These are phyloP conservation scores for Epichloe sp. DNA, from an alignment of 2,329 filamentous ascomycete species.

Conservation along the genomic window DNA sequence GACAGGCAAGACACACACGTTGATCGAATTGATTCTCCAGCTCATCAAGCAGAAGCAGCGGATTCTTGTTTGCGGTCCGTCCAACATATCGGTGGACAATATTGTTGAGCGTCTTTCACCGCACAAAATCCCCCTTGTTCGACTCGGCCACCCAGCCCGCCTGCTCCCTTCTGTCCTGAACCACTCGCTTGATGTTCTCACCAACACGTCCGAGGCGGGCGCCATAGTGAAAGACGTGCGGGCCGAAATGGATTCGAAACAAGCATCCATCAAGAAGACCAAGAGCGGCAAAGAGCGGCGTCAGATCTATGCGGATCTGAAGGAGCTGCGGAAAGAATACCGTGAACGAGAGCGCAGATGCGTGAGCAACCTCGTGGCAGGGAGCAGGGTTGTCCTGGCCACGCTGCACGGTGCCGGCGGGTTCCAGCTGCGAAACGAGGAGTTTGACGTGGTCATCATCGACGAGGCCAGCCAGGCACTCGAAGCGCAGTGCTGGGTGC, in stretches of 20 bases:
- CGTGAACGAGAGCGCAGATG: slow-evolving; percentile 73
- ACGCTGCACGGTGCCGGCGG: slow-evolving; percentile 89
- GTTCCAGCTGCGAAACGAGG: slow-evolving; percentile 62
- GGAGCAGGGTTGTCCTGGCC: slow-evolving; percentile 78
- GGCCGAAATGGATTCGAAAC: slow-evolving; percentile 84
- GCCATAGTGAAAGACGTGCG: slow-evolving; percentile 82
- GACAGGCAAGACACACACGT: slow-evolving; percentile 92
- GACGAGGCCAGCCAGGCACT: slow-evolving; percentile 94
- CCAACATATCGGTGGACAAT: slow-evolving; percentile 96
- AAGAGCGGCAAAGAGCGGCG: slow-evolving; percentile 65
- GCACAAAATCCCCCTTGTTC: slow-evolving; percentile 73
- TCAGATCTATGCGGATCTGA: slow-evolving; percentile 74
- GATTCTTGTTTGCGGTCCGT: slow-evolving; percentile 87
- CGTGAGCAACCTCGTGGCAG: slow-evolving; percentile 58
- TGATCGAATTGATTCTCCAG: slow-evolving; percentile 93
- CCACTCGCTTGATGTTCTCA: slow-evolving; percentile 84
- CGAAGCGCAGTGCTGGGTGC: slow-evolving; percentile 95
- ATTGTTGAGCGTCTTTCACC: slow-evolving; percentile 84
- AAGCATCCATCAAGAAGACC: slow-evolving; percentile 78
- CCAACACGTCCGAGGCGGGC: slow-evolving; percentile 79
- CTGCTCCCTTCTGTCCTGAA: slow-evolving; percentile 76
- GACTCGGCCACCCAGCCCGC: slow-evolving; percentile 84
- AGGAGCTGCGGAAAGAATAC: slow-evolving; percentile 77
- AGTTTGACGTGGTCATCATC: slow-evolving; percentile 88
- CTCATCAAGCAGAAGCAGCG: slow-evolving; percentile 60